Conservation (phyloP, 305 asterid genomes). For the Rubia balearica region DNA sequence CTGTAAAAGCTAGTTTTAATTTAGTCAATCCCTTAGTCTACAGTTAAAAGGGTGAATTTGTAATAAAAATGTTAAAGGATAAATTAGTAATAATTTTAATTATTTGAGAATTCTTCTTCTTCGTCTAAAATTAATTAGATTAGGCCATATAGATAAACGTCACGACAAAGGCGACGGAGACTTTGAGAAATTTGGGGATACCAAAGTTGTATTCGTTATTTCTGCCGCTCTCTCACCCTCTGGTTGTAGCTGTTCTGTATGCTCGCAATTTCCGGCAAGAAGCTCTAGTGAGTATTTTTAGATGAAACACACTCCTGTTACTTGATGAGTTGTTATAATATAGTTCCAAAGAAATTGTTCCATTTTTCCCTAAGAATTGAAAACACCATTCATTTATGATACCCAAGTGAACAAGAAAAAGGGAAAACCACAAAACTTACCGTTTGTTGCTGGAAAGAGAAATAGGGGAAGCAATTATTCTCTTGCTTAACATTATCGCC, state of each 20-base stretch:
- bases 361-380: conserved; percentile 23
- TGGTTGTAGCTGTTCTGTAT: conserved; percentile 31
- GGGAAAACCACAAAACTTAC: neutral
- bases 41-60: too few relatives aligned
- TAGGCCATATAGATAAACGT: too few relatives aligned
- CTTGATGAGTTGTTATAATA: conserved; percentile 8
- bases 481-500: conserved; percentile 25
- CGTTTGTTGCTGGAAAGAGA: conserved; percentile 44
- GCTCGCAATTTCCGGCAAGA: conserved; percentile 30
- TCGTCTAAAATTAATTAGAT: too few relatives aligned
- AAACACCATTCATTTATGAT: neutral
- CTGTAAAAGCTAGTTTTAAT: too few relatives aligned
- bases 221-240: conserved; percentile 24
- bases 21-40: too few relatives aligned
- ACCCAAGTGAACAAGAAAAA: too few relatives aligned
- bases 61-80: too few relatives aligned
- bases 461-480: conserved; percentile 35
- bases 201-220: conserved; percentile 78
- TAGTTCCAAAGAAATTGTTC: conserved; percentile 33
- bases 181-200: too few relatives aligned
- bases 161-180: too few relatives aligned
- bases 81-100: neutral
- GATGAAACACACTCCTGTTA: conserved; percentile 24
- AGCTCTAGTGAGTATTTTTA: conserved; percentile 27
- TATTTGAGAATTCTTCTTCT: too few relatives aligned